Percentiles rank a stretch among this genome's conserved stretches.
phyloP scores from a whole-genome alignment of 2,329 filamentous ascomycete genomes.

The Pseudopithomyces maydicus region DNA sequence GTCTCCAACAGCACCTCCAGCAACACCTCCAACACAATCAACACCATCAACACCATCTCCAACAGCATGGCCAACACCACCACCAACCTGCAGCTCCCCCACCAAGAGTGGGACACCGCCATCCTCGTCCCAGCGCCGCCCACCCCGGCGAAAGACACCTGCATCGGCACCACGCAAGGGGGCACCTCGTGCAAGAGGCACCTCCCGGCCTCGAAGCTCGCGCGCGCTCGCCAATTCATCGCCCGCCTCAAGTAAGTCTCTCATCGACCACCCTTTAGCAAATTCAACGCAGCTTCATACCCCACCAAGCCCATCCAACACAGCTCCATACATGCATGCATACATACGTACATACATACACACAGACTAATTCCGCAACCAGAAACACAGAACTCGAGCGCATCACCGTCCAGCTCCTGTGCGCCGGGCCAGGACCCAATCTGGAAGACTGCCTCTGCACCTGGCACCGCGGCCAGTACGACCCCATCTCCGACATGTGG shows the following conservation, averaged over 20 bases:
- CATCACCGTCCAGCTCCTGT: too few relatives aligned
- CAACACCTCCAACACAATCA: too few relatives aligned
- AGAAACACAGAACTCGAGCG: too few relatives aligned
- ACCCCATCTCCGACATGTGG: not conserved
- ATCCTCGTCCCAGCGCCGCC: not conserved
- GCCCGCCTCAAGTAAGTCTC: not conserved
- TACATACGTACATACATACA: too few relatives aligned
- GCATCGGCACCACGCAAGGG: constrained; percentile 1
- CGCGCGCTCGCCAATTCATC: not conserved
- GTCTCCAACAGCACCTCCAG: not conserved
- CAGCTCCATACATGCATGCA: too few relatives aligned
- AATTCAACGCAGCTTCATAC: not conserved
- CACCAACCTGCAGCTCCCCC: not conserved
- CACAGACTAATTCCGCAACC: too few relatives aligned
- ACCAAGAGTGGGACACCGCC: not conserved
- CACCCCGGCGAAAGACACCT: not conserved
- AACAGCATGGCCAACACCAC: not conserved
- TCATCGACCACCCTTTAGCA: not conserved
- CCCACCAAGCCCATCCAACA: too few relatives aligned
- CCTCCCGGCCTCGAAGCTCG: not conserved
- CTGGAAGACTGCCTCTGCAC: not conserved
- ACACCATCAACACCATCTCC: too few relatives aligned
- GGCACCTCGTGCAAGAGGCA: not conserved
- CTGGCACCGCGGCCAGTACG: not conserved
- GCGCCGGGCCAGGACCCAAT: not conserved